Evolutionary conservation across 2,329 filamentous ascomycete genomes (phyloP).

Genomic region (Penicillium rolfsii): DNA sequence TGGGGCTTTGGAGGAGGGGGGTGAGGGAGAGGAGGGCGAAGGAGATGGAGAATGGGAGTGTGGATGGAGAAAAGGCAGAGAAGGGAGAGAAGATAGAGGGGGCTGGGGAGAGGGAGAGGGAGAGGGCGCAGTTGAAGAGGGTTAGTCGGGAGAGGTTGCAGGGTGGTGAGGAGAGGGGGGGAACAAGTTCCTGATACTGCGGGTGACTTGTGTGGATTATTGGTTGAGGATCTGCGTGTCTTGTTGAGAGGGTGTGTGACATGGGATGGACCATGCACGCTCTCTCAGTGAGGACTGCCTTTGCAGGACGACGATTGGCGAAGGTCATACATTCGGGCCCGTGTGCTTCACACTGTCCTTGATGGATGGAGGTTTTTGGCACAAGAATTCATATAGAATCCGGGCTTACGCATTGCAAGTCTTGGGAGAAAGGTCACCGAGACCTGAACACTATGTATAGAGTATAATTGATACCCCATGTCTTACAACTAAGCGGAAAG

Average conservation of each 20-base stretch:
- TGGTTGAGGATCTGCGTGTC: not conserved
- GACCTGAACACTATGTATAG: not conserved
- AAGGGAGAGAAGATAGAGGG: not conserved
- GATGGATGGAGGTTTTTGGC: not conserved
- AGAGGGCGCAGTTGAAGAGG: not conserved
- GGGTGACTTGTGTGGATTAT: not conserved
- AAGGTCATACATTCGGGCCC: not conserved
- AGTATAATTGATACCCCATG: not conserved
- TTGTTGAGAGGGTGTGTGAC: no score
- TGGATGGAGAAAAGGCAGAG: not conserved
- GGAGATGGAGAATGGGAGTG: not conserved
- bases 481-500: not conserved
- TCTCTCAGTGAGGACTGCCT: no score
- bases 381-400: not conserved
- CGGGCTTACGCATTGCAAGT: not conserved
- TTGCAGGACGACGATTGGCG: not conserved
- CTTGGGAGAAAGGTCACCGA: not conserved
- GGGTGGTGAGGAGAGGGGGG: not conserved
- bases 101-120: not conserved
- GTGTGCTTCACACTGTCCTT: not conserved
- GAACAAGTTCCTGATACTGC: not conserved
- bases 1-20: slow-evolving; percentile 29
- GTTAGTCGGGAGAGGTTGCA: not conserved
- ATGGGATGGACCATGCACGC: no score
- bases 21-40: not conserved